Base-by-base conservation (phyloP, 2,329 filamentous ascomycete genomes). In the Fusarium buxicola region DNA sequence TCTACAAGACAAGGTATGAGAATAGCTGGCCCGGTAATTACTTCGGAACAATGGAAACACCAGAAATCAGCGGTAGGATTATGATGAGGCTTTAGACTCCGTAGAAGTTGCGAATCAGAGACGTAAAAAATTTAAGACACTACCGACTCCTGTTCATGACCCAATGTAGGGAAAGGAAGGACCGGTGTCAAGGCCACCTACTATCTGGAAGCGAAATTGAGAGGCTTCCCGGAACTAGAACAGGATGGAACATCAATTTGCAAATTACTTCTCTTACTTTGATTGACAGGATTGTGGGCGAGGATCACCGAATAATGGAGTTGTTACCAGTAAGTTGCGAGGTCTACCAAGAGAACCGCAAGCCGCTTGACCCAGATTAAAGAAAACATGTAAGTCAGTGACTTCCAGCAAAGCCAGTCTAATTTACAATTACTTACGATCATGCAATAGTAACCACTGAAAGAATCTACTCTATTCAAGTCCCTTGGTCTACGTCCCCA, bases 81-180 rank as follows among this genome's bases (percentile, higher is more conserved):
- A 38, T 35, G 21, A 48, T 7, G 15, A 36, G n/a, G 45, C 45
- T 12, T 21, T 48, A 6, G 45, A 34, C 13, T 36, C 45, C 4
- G 34, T 27, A 9, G 45, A 48, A 24, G 45, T 36, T n/a, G 39
- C 45, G 15, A 39, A 30, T 12, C 7, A 31, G n/a, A 48, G 27
- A 13, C 34, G 45, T 15, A 34, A n/a, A 10, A 39, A 36, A 13
- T 38, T 21, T 16, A 21, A 31, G 16, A 10, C 13, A 9, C 5
- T 48, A 12, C 21, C 45, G 13, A 48, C 32, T 7, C 45, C 45
- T 13, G 45, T 48, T 21, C 34, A 39, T 18, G 45, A 48, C 24
- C 45, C 45, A n/a, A 48, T 48, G 10, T 48, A 48, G n/a, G 45
- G 45, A 10, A 48, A 39, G 15, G 45, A 48, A 18, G 45, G 45